phyloP scores from a whole-genome alignment of 805 yeast genomes.

The Pichia deserticola region DNA sequence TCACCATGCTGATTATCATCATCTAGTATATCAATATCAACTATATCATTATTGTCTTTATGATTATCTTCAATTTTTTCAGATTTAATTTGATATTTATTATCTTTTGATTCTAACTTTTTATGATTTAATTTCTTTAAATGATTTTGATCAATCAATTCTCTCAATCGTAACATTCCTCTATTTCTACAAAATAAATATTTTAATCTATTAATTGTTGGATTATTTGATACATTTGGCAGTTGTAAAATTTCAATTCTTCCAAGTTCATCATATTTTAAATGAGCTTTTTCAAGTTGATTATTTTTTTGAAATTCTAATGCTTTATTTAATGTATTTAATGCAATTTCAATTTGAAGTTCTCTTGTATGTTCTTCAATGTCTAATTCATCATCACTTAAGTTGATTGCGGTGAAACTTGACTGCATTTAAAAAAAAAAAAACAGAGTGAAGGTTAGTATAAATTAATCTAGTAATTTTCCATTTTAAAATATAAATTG shows the following conservation, averaged over 20 bases:
- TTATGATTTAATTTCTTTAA: background rate
- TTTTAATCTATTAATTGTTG: conserved; percentile 65
- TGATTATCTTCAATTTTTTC: background rate
- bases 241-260: conserved; percentile 55
- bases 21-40: background rate
- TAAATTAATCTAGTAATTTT: too few species aligned
- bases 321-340: conserved; percentile 66
- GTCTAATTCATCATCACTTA: conserved; percentile 68
- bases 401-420: conserved; percentile 71
- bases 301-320: conserved; percentile 49
- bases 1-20: background rate
- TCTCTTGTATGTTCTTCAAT: conserved; percentile 90
- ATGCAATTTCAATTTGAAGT: conserved; percentile 81
- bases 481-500: too few species aligned
- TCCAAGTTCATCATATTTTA: conserved; percentile 55
- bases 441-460: too few species aligned
- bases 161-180: conserved; percentile 58
- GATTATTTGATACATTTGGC: conserved; percentile 37
- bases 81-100: background rate
- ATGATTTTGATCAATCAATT: conserved; percentile 3
- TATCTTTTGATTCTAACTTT: background rate
- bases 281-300: conserved; percentile 42
- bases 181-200: conserved; percentile 76
- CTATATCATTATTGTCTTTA: background rate
- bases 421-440: conserved; percentile 34